Base-by-base conservation (phyloP, 495 filamentous ascomycete species). In the Immersiella caudata region DNA sequence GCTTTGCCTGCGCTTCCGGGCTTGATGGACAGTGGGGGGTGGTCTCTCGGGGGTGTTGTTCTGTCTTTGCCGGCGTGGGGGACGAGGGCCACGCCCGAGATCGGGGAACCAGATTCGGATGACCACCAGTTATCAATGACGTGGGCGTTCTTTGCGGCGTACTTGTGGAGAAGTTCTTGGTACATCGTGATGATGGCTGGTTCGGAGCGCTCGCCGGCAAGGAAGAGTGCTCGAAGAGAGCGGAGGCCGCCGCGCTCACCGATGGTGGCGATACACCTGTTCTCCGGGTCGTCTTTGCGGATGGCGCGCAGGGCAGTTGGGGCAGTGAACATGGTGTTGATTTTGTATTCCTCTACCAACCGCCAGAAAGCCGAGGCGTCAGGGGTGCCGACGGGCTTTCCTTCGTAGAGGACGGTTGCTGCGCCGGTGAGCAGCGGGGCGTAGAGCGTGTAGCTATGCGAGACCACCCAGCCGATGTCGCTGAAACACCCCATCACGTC, bases 61-160 rank as follows among this genome's bases (percentile, higher is more conserved):
- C 81, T 76, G 35, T 82, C 72, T 58, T 75, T 78, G 0, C 80
- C 87, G 2, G 81, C 78, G 54, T 81, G 79, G 4, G 88, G 85
- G 5, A 85, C 80, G 36, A 96, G 79, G 7, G 91, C 88, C 26
- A 96, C 80, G 0, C 92, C 93, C 0, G 93, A 89, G 67, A 97
- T 97, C 6, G 94, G 94, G 5, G 90, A 92, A 8, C 94, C 94
- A 0, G 91, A 92, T 77, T 97, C 94, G 1, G 92, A 94, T 3
- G 91, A 94, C 94, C 94, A 97, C 94, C 94, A 97, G 74, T 97
- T 96, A 75, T 97, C 94, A 60, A 97, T 83, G 18, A 97, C 91
- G 27, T 85, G 79, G 0, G 92, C 88, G 29, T 84, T 84, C 0
- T 78, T 79, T 0, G 87, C 86, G 46, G 85, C 89, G 69, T 92